These are phyloP conservation scores for Blastobotrys chiropterorum DNA, from an alignment of 805 yeast genomes.

Conservation along the genomic window DNA sequence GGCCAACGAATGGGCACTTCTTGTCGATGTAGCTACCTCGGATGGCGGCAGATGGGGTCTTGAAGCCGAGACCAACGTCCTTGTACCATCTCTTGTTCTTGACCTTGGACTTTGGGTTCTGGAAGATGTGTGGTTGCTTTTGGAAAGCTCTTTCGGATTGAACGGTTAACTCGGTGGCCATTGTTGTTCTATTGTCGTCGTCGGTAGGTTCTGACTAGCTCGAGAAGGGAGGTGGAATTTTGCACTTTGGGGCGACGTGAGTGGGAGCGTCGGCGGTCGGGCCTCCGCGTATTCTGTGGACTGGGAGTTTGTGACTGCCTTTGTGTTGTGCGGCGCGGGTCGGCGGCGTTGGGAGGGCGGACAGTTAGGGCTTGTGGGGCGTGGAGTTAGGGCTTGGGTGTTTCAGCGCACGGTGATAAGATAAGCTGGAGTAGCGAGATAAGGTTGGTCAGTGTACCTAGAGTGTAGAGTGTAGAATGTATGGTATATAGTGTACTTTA, in stretches of 20 bases:
- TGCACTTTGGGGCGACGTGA: not conserved
- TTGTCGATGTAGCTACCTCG: slow-evolving; percentile 98
- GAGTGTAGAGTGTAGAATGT: no score
- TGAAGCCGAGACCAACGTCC: slow-evolving; percentile 99
- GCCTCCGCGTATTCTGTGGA: not conserved
- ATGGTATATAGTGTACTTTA: no score
- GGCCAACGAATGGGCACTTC: slow-evolving; percentile 99
- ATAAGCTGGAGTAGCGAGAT: no score
- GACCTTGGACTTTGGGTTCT: slow-evolving; percentile 99
- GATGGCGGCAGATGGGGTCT: slow-evolving; percentile 98
- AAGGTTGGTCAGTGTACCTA: no score
- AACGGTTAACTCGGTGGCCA: slow-evolving; percentile 99
- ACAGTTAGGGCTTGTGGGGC: no score
- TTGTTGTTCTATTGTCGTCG: slow-evolving; percentile 25
- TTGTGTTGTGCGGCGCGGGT: no score
- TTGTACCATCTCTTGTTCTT: slow-evolving; percentile 99
- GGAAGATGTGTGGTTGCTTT: slow-evolving; percentile 99
- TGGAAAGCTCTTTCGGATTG: slow-evolving; percentile 99
- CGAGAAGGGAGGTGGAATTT: not conserved
- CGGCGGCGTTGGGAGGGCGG: no score
- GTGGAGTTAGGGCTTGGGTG: no score
- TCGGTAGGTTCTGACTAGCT: not conserved
- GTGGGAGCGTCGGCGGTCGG: not conserved
- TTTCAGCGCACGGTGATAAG: no score
- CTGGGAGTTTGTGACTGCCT: not conserved